These are phyloP conservation scores for Suhomyces sp. DNA, from an alignment of 805 yeast species.

Conservation along the genomic window DNA sequence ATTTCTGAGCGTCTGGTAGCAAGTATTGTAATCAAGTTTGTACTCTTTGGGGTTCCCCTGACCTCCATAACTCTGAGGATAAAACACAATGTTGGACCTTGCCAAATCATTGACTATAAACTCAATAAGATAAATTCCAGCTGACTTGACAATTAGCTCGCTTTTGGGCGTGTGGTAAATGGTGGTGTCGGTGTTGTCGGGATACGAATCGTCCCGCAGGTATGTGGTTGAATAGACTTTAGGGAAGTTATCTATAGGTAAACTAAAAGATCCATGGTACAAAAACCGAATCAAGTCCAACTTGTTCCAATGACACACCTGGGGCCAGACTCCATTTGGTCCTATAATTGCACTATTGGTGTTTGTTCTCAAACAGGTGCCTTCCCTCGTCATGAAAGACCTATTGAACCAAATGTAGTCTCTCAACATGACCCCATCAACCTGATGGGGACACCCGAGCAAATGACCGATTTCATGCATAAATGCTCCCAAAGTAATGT, in stretches of 20 bases:
- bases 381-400: constrained; percentile 73
- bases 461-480: constrained; percentile 94
- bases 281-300: constrained; percentile 74
- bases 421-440: constrained; percentile 84
- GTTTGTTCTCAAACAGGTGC: constrained; percentile 50
- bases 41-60: constrained; percentile 56
- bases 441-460: constrained; percentile 90
- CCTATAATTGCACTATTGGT: constrained; percentile 41
- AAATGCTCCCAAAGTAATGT: constrained; percentile 87
- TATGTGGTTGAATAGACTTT: constrained; percentile 33
- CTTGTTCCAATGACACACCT: constrained; percentile 86
- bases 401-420: constrained; percentile 81
- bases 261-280: constrained; percentile 74
- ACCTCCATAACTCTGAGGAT: constrained; percentile 57
- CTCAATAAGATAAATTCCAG: constrained; percentile 67
- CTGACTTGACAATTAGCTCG: constrained; percentile 43
- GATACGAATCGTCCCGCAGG: constrained; percentile 14
- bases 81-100: constrained; percentile 57
- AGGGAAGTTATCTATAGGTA: constrained; percentile 59
- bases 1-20: constrained; percentile 28
- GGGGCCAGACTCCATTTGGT: constrained; percentile 45
- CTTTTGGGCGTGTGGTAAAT: constrained; percentile 21
- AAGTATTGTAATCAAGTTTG: constrained; percentile 44
- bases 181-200: constrained; percentile 18
- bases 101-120: constrained; percentile 57